Evolutionary conservation across 495 filamentous ascomycete genomes (phyloP).

Genomic region (Penicillium paxilli): DNA sequence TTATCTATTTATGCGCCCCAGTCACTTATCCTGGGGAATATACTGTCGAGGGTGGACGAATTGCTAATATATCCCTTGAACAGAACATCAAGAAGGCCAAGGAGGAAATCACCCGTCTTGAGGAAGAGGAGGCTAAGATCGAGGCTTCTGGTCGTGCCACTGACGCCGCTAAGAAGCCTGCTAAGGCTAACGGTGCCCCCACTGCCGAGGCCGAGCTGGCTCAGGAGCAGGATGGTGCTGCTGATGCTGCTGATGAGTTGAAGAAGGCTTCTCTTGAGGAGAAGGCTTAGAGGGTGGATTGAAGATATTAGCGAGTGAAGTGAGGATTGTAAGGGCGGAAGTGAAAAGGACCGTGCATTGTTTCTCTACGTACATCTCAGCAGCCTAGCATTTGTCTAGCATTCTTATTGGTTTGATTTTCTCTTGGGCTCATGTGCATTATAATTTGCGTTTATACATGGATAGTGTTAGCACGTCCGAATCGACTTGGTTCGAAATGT

Average conservation of each 20-base stretch:
- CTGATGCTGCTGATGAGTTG: constrained; percentile 58
- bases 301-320: neutral
- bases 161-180: constrained; percentile 54
- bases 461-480: constrained; percentile 22
- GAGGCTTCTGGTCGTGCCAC: constrained; percentile 32
- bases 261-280: constrained; percentile 61
- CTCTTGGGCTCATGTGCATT: constrained; percentile 22
- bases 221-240: constrained; percentile 59
- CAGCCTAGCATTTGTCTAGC: constrained; percentile 23
- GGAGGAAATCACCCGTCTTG: constrained; percentile 65
- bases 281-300: constrained; percentile 29
- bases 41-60: no score
- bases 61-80: constrained; percentile 8
- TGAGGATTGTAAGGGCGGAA: no score
- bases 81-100: constrained; percentile 74
- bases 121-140: constrained; percentile 47
- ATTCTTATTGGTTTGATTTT: constrained; percentile 9
- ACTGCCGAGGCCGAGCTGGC: constrained; percentile 53
- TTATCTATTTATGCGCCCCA: neutral
- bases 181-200: constrained; percentile 52
- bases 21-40: no score
- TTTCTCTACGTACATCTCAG: constrained; percentile 13
- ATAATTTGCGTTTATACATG: constrained; percentile 22
- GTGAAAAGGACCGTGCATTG: no score
- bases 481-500: constrained; percentile 3